Evolutionary conservation across 495 filamentous ascomycete species (phyloP).

Genomic region (Acidiella bohemica): DNA sequence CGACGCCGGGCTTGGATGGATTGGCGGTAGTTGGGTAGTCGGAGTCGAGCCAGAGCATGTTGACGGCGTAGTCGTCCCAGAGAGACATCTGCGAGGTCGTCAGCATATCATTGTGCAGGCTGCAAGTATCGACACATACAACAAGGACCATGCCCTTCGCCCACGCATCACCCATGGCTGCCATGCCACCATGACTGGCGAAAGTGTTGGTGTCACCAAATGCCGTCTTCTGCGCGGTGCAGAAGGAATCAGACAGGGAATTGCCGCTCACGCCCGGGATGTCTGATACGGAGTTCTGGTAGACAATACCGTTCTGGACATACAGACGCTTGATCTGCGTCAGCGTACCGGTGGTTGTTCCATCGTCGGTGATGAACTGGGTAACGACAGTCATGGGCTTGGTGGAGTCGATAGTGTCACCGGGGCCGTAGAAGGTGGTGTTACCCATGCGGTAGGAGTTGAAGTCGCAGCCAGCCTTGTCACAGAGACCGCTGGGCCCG

Average conservation of each 20-base stretch:
- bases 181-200: slow-evolving; percentile 45
- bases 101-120: no score
- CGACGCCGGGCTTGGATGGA: slow-evolving; percentile 45
- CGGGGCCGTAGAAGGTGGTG: slow-evolving; percentile 41
- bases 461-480: slow-evolving; percentile 51
- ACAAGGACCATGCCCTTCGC: slow-evolving; percentile 56
- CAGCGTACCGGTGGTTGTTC: slow-evolving; percentile 34
- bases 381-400: slow-evolving; percentile 43
- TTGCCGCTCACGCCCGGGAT: slow-evolving; percentile 37
- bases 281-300: slow-evolving; percentile 44
- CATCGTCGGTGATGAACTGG: slow-evolving; percentile 45
- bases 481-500: slow-evolving; percentile 42
- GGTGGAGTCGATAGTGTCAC: slow-evolving; percentile 44
- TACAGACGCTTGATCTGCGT: slow-evolving; percentile 48
- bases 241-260: slow-evolving; percentile 51
- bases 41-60: slow-evolving; percentile 81
- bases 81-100: no score
- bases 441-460: slow-evolving; percentile 49
- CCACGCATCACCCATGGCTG: slow-evolving; percentile 43
- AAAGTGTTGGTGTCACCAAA: slow-evolving; percentile 52
- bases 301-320: slow-evolving; percentile 45
- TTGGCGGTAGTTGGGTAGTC: slow-evolving; percentile 49
- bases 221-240: slow-evolving; percentile 42
- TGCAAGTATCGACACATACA: no score
- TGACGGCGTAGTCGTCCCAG: slow-evolving; percentile 63